A percentile compares a stretch with the other conserved stretches of the same genome.
These are phyloP conservation scores for Rhizophora apiculata DNA, from an alignment of 345 rosid species.

Conservation along the genomic window DNA sequence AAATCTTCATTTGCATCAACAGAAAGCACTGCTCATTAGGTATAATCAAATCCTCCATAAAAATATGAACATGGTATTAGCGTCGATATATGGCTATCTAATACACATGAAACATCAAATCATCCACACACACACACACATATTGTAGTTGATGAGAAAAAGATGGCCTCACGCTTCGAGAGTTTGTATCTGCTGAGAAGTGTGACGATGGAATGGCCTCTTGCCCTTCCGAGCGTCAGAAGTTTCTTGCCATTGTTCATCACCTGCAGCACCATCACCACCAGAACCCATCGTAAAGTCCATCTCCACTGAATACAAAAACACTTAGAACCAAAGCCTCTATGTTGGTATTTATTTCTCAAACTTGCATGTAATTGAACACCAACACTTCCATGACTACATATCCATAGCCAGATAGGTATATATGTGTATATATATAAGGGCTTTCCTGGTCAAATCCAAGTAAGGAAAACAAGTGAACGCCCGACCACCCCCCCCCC, in stretches of 20 bases:
- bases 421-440: background rate
- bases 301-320: constrained; percentile 6
- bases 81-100: no score
- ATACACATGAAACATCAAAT: no score
- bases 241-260: constrained; percentile 29
- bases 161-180: constrained; percentile 49
- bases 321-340: background rate
- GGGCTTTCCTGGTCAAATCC: background rate
- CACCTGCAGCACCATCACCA: constrained; percentile 35
- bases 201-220: constrained; percentile 51
- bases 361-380: background rate
- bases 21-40: background rate
- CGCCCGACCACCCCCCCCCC: constrained; percentile 7
- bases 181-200: constrained; percentile 38
- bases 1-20: constrained; percentile 30
- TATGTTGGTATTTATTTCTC: background rate
- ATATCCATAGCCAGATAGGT: background rate
- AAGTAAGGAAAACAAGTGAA: constrained; percentile 15
- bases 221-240: constrained; percentile 18
- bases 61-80: no score
- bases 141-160: no score
- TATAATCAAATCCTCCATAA: no score
- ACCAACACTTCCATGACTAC: background rate
- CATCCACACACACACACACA: no score
- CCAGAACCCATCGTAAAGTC: constrained; percentile 20